A percentile compares a stretch with the other conserved stretches of the same genome.
Conservation (phyloP, 2,329 filamentous ascomycete species). For the Botryotinia convoluta region DNA sequence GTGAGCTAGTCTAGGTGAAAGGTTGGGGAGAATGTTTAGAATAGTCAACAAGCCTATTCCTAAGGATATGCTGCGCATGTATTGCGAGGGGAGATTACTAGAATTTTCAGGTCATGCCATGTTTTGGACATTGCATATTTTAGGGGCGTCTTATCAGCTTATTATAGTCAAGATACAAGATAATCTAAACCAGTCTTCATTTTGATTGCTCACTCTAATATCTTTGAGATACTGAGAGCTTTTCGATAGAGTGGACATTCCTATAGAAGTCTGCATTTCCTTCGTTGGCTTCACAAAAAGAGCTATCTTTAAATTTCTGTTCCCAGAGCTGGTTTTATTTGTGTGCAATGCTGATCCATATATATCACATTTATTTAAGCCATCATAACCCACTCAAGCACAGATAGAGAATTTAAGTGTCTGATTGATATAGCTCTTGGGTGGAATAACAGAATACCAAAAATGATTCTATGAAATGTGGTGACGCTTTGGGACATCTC, state of each 20-base stretch:
- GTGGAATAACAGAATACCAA: not conserved
- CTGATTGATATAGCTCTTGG: not conserved
- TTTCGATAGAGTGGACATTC: not conserved
- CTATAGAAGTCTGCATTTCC: not conserved
- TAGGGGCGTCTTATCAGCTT: not conserved
- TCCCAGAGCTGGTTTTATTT: not conserved
- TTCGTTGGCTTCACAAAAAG: not conserved
- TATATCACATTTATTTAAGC: not conserved
- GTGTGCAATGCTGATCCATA: not conserved
- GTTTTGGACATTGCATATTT: not conserved
- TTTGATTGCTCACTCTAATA: not conserved
- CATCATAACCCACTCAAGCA: not conserved
- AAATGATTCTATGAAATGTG: not conserved
- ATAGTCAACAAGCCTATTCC: not conserved
- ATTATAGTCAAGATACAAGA: not conserved
- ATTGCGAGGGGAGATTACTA: not conserved
- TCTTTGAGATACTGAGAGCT: not conserved
- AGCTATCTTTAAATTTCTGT: not conserved
- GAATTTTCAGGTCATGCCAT: not conserved
- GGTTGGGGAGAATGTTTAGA: not conserved
- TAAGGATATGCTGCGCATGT: not conserved
- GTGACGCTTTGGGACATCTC: not conserved
- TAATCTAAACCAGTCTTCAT: not conserved
- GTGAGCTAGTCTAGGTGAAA: not conserved
- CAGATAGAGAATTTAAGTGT: not conserved